phyloP scores from a whole-genome alignment of 352 stramenopile species.

The Phytophthora megakarya region DNA sequence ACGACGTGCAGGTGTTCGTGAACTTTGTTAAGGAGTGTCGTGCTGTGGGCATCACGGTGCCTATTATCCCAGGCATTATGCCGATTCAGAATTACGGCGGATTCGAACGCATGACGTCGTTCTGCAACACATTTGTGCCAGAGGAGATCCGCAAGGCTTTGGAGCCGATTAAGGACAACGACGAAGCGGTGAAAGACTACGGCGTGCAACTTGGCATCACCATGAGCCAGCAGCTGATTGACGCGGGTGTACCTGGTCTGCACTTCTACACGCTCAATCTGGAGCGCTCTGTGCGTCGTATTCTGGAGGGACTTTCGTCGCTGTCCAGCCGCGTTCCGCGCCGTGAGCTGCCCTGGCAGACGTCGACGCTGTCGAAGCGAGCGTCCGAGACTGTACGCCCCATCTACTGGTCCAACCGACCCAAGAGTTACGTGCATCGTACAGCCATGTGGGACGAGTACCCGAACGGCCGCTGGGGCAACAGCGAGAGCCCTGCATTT shows the following conservation, averaged over 20 bases:
- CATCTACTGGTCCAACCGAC: conserved; percentile 99
- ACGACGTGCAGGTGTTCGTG: conserved; percentile 95
- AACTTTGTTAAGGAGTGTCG: conserved; percentile 94
- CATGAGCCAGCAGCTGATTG: conserved; percentile 94
- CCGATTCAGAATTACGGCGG: conserved; percentile 97
- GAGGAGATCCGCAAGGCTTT: conserved; percentile 77
- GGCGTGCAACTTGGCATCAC: conserved; percentile 95
- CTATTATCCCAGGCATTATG: conserved; percentile 99
- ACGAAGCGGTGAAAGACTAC: conserved; percentile 95
- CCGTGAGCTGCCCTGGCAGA: conserved; percentile 91
- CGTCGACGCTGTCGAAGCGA: conserved; percentile 90
- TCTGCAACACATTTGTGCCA: conserved; percentile 95
- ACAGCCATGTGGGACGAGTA: conserved; percentile 99
- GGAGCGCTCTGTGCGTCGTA: conserved; percentile 88
- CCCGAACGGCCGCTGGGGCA: conserved; percentile 96
- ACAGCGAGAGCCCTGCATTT: conserved; percentile 95
- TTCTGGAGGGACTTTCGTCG: conserved; percentile 81
- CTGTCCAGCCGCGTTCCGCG: conserved; percentile 56
- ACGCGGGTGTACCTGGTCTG: conserved; percentile 84
- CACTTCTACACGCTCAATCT: conserved; percentile 97
- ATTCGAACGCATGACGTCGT: conserved; percentile 98
- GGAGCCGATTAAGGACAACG: conserved; percentile 96
- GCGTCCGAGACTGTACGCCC: conserved; percentile 92
- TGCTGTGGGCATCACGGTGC: conserved; percentile 91
- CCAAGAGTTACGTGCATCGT: conserved; percentile 96